Percentiles rank a stretch among this genome's conserved stretches.
Evolutionary conservation across 2,329 filamentous ascomycete genomes (phyloP).

Genomic region (Monosporascus cannonballus): DNA sequence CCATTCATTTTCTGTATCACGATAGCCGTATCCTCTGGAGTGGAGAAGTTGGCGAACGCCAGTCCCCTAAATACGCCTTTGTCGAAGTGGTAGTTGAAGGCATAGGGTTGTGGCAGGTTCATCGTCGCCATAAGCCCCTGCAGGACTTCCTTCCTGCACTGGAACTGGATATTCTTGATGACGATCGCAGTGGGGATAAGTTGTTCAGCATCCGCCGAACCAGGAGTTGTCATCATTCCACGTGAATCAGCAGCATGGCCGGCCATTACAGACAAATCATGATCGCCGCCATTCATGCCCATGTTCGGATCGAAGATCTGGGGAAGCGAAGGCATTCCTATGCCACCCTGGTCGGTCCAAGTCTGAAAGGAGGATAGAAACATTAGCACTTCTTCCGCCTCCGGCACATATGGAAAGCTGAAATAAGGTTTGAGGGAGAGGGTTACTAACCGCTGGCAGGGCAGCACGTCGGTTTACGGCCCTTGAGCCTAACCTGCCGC

Average conservation of each 20-base stretch:
- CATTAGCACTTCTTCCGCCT: conserved; percentile 9
- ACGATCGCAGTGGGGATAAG: conserved; percentile 97
- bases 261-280: conserved; percentile 26
- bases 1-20: conserved; percentile 95
- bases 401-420: neutral
- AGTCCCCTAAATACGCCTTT: conserved; percentile 94
- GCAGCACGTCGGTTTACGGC: conserved; percentile 51
- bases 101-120: conserved; percentile 89
- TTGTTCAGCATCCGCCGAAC: conserved; percentile 64
- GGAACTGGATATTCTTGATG: conserved; percentile 99
- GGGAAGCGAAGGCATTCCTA: conserved; percentile 36
- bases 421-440: conserved; percentile 9
- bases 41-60: conserved; percentile 97
- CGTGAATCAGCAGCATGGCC: conserved; percentile 30
- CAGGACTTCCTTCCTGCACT: conserved; percentile 93
- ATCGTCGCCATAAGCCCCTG: conserved; percentile 91
- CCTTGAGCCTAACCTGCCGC: conserved; percentile 45
- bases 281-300: conserved; percentile 33
- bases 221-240: conserved; percentile 35
- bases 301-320: conserved; percentile 29
- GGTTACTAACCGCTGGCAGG: conserved; percentile 64
- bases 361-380: conserved; percentile 27
- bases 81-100: conserved; percentile 99
- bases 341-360: conserved; percentile 43
- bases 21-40: conserved; percentile 82